phyloP scores from a whole-genome alignment of 495 filamentous ascomycete genomes.

The Amphirosellinia nigrospora region DNA sequence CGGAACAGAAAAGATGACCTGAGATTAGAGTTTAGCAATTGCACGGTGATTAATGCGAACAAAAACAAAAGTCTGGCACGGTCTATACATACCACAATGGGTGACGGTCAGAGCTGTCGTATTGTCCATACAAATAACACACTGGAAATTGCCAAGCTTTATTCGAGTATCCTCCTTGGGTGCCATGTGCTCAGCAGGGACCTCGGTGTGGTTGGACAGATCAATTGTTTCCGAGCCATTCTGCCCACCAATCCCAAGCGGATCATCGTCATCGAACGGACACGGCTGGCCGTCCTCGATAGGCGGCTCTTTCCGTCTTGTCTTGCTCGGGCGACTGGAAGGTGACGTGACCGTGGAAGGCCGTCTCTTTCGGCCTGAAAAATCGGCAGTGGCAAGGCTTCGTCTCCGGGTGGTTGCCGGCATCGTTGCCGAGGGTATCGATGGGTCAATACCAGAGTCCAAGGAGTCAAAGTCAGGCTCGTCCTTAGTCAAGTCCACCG shows the following conservation, averaged over 20 bases:
- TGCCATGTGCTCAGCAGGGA: constrained; percentile 55
- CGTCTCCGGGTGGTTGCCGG: constrained; percentile 30
- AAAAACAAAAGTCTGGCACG: background rate
- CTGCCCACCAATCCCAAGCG: constrained; percentile 25
- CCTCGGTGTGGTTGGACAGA: constrained; percentile 62
- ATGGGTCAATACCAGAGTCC: constrained; percentile 27
- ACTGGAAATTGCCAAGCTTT: constrained; percentile 65
- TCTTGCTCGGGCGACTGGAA: constrained; percentile 41
- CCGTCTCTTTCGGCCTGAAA: constrained; percentile 34
- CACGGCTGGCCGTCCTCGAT: constrained; percentile 21
- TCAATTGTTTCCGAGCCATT: constrained; percentile 62
- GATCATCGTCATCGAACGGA: constrained; percentile 42
- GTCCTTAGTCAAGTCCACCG: constrained; percentile 34
- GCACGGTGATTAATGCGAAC: background rate
- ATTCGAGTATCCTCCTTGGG: constrained; percentile 57
- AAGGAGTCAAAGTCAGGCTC: constrained; percentile 27
- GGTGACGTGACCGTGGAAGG: constrained; percentile 31
- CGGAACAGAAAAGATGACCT: constrained; percentile 89
- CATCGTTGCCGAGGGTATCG: constrained; percentile 31
- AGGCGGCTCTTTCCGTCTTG: constrained; percentile 30
- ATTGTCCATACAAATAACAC: constrained; percentile 87
- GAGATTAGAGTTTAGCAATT: background rate
- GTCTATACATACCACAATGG: constrained; percentile 72
- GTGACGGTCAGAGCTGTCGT: constrained; percentile 76
- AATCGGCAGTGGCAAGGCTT: background rate